Evolutionary conservation across 1,284 basidiomycete species (phyloP), one percentile per base, ranked within the genome.

Genomic region (Heterobasidion occidentale): DNA sequence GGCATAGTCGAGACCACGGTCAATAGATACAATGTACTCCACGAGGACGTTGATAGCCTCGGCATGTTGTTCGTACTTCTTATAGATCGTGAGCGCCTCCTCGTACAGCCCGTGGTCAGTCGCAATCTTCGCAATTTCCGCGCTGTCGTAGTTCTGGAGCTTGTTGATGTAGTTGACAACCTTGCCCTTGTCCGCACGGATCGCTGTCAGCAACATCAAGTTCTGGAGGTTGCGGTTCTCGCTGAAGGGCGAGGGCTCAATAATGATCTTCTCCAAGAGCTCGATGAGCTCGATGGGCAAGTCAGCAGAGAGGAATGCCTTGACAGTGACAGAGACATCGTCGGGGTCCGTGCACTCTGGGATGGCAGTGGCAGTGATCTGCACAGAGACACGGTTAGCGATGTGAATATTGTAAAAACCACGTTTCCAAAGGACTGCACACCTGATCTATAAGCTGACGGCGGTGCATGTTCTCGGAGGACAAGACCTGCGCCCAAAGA

Each of bases 141-240:
- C 86, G 53, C 89, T 82, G 67, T 99, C 96, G 70, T 98, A 99
- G 68, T 95, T 94, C 68, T 92, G 83, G 19, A 99, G 82, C 71
- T 96, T 96, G 79, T 96, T 94, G 77, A 99, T 99, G 73, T 98
- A 99, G 51, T 89, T 88, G 67, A 98, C 94, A 45, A 99, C 97
- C 75, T 98, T 98, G 71, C 94, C 95, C 78, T 97, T 98, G 77
- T 99, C 97, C 19, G 96, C 93, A 60, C 95, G 90, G 66, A 99
- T 92, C 44, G 97, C 94, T 4, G 97, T 99, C 59, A 99, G 80
- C 68, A 99, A 81, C 61, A 99, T 76, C 60, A 99, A 78, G 71
- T 97, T 97, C 77, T 98, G 94, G 38, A 98, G 79, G 69, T 93
- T 96, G 67, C 86, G 86, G 77, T 99, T 99, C 74, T 99, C 96